Evolutionary conservation across 2,329 filamentous ascomycete species (phyloP), one percentile per base, ranked within the genome.

Genomic region (Emergomyces orientalis): DNA sequence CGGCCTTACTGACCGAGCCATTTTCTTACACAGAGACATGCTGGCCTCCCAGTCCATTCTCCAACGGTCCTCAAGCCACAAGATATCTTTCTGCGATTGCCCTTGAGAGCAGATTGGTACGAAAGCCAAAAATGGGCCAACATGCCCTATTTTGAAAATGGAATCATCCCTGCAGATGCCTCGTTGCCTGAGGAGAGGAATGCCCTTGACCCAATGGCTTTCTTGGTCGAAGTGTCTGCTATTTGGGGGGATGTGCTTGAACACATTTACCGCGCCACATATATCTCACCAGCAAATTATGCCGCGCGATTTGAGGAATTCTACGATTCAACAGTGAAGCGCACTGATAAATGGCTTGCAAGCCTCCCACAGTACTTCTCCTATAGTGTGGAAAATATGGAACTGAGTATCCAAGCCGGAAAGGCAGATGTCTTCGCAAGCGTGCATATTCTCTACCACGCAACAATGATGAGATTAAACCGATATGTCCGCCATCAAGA

Each of bases 381-480:
- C 11, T 86, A 85, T 69, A 82, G 78, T 3, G 71, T 79, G 3
- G 75, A 79, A 61, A 89, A 88, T 63, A 75, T 89, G 17, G 80
- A 84, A 54, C 76, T 78, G 37, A 83, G 82, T 51, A 79, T 84
- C 7, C 74, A 79, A 17, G 75, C 77, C 37, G 81, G 82, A 32
- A 83, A 82, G 66, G 77, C 82, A 1, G 85, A 85, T 5, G 80
- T 81, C 0, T 87, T 86, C 69, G 75, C 88, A 62, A 83, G 82
- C 1, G 82, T 88, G 72, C 87, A 90, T 71, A 76, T 87, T 34
- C 76, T 89, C n/a, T 87, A 87, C 71, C 82, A 88, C 70, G 81
- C 84, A 56, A 80, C 85, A 0, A 74, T 85, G 68, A 82, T 89
- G 73, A 85, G 86, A 66, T 77, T 89, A 37, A 86, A 88, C 67